phyloP scores from a whole-genome alignment of 2,329 filamentous ascomycete genomes.

The Claviceps monticola region DNA sequence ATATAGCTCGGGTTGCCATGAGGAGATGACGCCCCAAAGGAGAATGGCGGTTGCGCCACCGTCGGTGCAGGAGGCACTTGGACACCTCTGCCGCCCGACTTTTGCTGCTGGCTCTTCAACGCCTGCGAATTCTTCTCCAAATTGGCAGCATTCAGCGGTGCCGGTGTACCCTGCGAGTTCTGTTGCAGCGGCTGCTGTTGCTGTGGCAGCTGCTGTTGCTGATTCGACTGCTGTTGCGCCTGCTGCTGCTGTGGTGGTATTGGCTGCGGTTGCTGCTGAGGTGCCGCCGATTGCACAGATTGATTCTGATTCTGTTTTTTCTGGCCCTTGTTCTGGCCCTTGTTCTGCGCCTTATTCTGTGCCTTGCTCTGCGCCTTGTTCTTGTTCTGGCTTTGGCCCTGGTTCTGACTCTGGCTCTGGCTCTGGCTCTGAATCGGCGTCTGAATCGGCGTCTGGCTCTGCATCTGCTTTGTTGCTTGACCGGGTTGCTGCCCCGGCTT shows the following conservation, averaged over 20 bases:
- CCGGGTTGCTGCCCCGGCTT: conserved; percentile 12
- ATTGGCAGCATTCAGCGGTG: conserved; percentile 31
- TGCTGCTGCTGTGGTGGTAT: conserved; percentile 16
- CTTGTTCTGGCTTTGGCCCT: too few relatives aligned
- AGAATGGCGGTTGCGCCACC: conserved; percentile 41
- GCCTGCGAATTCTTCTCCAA: conserved; percentile 38
- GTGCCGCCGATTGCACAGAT: conserved; percentile 3
- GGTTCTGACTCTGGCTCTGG: too few relatives aligned
- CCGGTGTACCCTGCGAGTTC: conserved; percentile 12
- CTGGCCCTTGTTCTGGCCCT: too few relatives aligned
- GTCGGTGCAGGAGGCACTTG: conserved; percentile 44
- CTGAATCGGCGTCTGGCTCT: too few relatives aligned
- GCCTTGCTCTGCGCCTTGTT: too few relatives aligned
- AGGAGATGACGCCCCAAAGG: conserved; percentile 41
- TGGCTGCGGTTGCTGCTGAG: conserved; percentile 18
- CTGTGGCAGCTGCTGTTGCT: conserved; percentile 9
- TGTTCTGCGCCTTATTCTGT: too few relatives aligned
- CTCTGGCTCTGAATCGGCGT: too few relatives aligned
- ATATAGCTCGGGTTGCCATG: conserved; percentile 45
- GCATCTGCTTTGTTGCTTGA: conserved; percentile 11
- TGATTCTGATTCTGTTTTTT: conserved; percentile 11
- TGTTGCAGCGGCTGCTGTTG: conserved; percentile 14
- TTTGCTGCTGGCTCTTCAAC: conserved; percentile 25
- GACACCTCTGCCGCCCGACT: conserved; percentile 27
- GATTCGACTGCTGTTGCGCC: conserved; percentile 7